Conservation (phyloP, 176 grass and related monocot genomes). For the Oryza glumipatula region DNA sequence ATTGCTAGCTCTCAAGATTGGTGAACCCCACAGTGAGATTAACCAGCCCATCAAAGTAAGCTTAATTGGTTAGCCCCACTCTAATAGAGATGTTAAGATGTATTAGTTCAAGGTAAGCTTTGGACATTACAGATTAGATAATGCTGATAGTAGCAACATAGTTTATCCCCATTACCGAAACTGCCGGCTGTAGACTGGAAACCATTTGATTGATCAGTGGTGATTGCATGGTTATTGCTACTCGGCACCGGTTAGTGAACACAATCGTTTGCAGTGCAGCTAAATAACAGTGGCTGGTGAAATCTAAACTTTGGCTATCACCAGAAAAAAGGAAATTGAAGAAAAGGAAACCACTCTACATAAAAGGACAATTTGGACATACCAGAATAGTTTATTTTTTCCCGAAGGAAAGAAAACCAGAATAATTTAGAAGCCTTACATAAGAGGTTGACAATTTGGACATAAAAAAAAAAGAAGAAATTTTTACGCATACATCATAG, state of each 20-base stretch:
- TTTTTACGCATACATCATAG: no score
- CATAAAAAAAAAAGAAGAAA: no score
- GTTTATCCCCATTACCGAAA: slow-evolving; percentile 37
- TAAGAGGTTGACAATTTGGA: no score
- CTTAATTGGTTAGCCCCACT: slow-evolving; percentile 13
- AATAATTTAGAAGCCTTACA: no score
- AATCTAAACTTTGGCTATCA: no score
- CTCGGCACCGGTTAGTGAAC: neutral
- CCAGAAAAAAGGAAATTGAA: no score
- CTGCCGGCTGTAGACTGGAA: slow-evolving; percentile 31
- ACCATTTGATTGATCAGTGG: slow-evolving; percentile 1
- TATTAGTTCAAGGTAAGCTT: slow-evolving; percentile 33
- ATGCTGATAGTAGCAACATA: slow-evolving; percentile 11
- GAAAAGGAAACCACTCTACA: no score
- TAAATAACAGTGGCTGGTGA: no score
- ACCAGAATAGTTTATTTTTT: no score
- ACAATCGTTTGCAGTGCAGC: neutral
- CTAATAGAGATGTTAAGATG: slow-evolving; percentile 32
- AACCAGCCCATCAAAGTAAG: slow-evolving; percentile 13
- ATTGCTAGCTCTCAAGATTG: slow-evolving; percentile 30
- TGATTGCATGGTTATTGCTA: neutral
- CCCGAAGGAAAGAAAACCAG: no score
- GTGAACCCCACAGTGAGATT: slow-evolving; percentile 38
- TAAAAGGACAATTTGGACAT: no score
- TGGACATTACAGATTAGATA: slow-evolving; percentile 30